Evolutionary conservation across 805 yeast genomes (phyloP).

Genomic region (Wickerhamomyces tratensis): DNA sequence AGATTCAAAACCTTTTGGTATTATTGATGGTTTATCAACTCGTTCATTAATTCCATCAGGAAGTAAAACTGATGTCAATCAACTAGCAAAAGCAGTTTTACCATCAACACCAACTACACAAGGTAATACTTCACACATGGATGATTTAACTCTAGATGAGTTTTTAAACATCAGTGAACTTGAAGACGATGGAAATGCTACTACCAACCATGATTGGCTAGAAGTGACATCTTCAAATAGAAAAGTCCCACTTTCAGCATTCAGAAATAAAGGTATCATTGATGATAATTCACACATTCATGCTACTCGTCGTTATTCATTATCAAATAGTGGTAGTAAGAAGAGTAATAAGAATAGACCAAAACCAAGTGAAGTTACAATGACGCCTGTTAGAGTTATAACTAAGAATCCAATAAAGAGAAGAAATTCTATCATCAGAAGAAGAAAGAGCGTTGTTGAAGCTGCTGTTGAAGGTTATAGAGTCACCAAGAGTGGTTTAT

Average conservation of each 20-base stretch:
- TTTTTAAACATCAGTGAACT: slow-evolving; percentile 80
- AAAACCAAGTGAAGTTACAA: slow-evolving; percentile 7
- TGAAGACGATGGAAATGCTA: slow-evolving; percentile 62
- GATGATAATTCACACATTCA: slow-evolving; percentile 18
- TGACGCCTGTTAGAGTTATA: slow-evolving; percentile 11
- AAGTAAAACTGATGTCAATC: slow-evolving; percentile 7
- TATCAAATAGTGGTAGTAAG: slow-evolving; percentile 3
- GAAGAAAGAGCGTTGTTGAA: slow-evolving; percentile 62
- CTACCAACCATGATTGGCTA: slow-evolving; percentile 27
- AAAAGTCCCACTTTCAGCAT: slow-evolving; percentile 79
- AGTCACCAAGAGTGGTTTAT: slow-evolving; percentile 66
- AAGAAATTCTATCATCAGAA: slow-evolving; percentile 26
- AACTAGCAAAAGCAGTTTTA: slow-evolving; percentile 12
- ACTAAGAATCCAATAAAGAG: slow-evolving; percentile 5
- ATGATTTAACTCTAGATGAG: slow-evolving; percentile 61
- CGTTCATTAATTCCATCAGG: slow-evolving; percentile 54
- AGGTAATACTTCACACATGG: slow-evolving; percentile 17
- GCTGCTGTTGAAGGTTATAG: slow-evolving; percentile 71
- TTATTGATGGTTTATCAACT: slow-evolving; percentile 90
- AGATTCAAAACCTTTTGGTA: slow-evolving; percentile 77
- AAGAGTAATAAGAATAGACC: slow-evolving; percentile 6
- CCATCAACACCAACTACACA: slow-evolving; percentile 13
- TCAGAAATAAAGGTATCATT: slow-evolving; percentile 65
- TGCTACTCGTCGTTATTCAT: slow-evolving; percentile 17
- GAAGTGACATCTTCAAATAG: slow-evolving; percentile 31